These are phyloP conservation scores for Cephalotrichum gorgonifer DNA, from an alignment of 2,329 filamentous ascomycete genomes.

Conservation along the genomic window DNA sequence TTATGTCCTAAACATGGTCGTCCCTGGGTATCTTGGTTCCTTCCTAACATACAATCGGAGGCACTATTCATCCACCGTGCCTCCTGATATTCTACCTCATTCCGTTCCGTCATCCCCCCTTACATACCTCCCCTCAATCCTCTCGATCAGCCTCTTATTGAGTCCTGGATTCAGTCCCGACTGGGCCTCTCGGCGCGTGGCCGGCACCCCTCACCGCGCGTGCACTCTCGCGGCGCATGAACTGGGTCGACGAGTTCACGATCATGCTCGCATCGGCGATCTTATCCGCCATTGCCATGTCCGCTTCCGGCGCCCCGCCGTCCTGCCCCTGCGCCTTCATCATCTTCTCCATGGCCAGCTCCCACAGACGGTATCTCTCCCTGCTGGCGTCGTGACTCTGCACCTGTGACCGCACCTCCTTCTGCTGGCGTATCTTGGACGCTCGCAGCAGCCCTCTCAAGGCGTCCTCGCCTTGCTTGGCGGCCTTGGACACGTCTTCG, in stretches of 20 bases:
- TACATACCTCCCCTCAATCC: not conserved
- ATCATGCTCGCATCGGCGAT: conserved; percentile 56
- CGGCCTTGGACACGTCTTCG: conserved; percentile 47
- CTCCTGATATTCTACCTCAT: too few relatives aligned
- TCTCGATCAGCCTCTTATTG: not conserved
- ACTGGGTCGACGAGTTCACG: conserved; percentile 31
- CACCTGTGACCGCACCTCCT: conserved; percentile 48
- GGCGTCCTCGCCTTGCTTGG: conserved; percentile 52
- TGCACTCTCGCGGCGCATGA: not conserved
- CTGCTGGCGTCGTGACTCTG: conserved; percentile 40
- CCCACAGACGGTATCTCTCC: conserved; percentile 50
- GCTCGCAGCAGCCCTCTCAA: conserved; percentile 48
- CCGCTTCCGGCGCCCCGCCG: not conserved
- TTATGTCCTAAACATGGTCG: too few relatives aligned
- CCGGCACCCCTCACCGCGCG: not conserved
- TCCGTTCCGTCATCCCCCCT: too few relatives aligned
- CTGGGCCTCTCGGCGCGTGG: not conserved
- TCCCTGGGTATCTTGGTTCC: too few relatives aligned
- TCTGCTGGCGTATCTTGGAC: conserved; percentile 54
- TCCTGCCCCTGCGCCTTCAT: conserved; percentile 23
- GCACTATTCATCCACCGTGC: too few relatives aligned
- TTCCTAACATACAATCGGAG: too few relatives aligned
- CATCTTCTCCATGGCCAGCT: conserved; percentile 48
- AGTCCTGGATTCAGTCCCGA: not conserved
- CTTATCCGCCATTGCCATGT: conserved; percentile 20